A percentile compares a stretch with the other conserved stretches of the same genome.
Conservation (phyloP, 2,329 filamentous ascomycete genomes). For the Ilyonectria sp. region DNA sequence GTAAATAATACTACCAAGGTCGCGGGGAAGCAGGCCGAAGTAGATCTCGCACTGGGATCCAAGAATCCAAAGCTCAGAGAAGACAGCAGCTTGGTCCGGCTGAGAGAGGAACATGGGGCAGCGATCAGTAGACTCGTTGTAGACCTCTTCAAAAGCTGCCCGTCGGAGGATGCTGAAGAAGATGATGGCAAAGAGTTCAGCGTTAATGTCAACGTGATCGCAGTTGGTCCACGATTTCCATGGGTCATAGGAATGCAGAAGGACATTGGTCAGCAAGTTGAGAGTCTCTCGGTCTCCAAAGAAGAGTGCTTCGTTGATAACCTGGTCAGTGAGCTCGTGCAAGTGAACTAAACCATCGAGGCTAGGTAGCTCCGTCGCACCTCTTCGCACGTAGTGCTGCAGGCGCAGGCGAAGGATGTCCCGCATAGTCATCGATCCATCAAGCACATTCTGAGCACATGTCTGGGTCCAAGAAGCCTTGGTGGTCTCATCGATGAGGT, state of each 20-base stretch:
- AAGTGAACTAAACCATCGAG: constrained; percentile 24
- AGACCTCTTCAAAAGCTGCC: constrained; percentile 37
- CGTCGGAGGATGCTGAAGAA: constrained; percentile 32
- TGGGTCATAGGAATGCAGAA: constrained; percentile 23
- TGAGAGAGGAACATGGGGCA: constrained; percentile 39
- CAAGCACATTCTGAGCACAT: constrained; percentile 19
- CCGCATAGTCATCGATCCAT: constrained; percentile 20
- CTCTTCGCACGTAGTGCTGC: constrained; percentile 20
- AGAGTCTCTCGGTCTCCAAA: constrained; percentile 27
- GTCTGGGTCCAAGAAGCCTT: constrained; percentile 28
- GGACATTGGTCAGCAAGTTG: constrained; percentile 8
- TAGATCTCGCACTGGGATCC: constrained; percentile 29
- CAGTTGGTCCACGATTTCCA: constrained; percentile 15
- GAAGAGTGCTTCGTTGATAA: constrained; percentile 24
- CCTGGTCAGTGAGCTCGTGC: constrained; percentile 16
- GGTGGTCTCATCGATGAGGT: constrained; percentile 29
- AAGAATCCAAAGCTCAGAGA: constrained; percentile 39
- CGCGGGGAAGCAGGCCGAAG: no score
- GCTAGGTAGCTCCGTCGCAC: constrained; percentile 21
- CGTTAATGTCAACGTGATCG: constrained; percentile 30
- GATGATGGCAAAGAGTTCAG: constrained; percentile 33
- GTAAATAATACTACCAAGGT: constrained; percentile 30
- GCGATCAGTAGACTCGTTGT: constrained; percentile 37
- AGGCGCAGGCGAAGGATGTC: constrained; percentile 22
- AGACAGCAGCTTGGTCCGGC: constrained; percentile 38